Evolutionary conservation across 169 alveolate species (phyloP).

Genomic region (Miamiensis avidus): DNA sequence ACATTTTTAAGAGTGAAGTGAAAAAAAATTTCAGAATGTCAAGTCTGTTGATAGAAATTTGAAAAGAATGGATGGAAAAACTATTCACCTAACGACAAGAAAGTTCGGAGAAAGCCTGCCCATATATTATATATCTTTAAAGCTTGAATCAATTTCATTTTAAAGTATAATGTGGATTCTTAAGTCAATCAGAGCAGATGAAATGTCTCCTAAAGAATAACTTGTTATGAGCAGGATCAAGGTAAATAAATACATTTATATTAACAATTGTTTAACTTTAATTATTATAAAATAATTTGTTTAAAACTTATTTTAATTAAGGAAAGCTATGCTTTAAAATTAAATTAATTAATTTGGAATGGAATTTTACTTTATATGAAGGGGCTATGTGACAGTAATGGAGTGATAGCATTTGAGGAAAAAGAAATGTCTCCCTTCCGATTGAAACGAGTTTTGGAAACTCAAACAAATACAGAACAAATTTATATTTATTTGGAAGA

Average conservation of each 20-base stretch:
- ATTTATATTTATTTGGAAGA: conserved; percentile 6
- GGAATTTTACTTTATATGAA: conserved; percentile 20
- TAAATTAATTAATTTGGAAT: conserved; percentile 38
- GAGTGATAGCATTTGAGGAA: conserved; percentile 5
- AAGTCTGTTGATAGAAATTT: background rate
- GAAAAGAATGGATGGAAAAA: conserved; percentile 4
- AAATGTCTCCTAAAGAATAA: conserved; percentile 53
- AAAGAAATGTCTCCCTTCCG: background rate
- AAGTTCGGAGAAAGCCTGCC: conserved; percentile 45
- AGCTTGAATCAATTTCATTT: conserved; percentile 26
- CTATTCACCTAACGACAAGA: conserved; percentile 32
- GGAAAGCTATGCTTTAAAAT: conserved; percentile 46
- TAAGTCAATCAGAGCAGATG: conserved; percentile 39
- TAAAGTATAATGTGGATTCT: conserved; percentile 41
- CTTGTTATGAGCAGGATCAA: conserved; percentile 42
- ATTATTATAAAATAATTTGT: too few species aligned
- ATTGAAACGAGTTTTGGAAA: conserved; percentile 5
- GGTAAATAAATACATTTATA: background rate
- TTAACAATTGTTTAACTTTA: too few species aligned
- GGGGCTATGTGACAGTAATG: background rate
- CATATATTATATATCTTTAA: conserved; percentile 29
- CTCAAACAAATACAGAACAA: background rate
- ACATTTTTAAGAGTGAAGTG: background rate
- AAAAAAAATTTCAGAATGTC: background rate
- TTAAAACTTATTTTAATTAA: too few species aligned